A percentile compares a stretch with the other conserved stretches of the same genome.
Conservation (phyloP, 208 protist genomes). For the Leptomonas pyrrhocoris region DNA sequence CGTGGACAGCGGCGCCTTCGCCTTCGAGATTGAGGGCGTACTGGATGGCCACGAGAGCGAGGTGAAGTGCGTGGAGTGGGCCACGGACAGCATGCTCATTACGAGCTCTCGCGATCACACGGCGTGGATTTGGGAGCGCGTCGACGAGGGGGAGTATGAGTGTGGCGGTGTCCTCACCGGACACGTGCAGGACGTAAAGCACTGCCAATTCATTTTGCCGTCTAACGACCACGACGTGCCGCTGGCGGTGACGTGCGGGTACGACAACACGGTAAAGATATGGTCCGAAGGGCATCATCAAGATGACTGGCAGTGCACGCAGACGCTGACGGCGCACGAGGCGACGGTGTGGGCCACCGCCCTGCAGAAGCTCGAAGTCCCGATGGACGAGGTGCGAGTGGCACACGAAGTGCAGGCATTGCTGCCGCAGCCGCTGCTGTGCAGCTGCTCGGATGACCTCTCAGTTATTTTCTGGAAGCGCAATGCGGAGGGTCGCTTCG, state of each 20-base stretch:
- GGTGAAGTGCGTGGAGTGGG: constrained; percentile 90
- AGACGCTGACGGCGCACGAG: constrained; percentile 71
- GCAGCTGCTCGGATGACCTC: constrained; percentile 79
- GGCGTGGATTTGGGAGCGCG: constrained; percentile 92
- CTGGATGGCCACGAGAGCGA: constrained; percentile 93
- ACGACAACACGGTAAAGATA: constrained; percentile 83
- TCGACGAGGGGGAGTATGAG: constrained; percentile 88
- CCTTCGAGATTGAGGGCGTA: constrained; percentile 76
- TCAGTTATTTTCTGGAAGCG: constrained; percentile 71
- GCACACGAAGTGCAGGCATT: constrained; percentile 16
- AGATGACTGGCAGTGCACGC: constrained; percentile 91
- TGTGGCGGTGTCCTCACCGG: constrained; percentile 87
- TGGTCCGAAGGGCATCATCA: constrained; percentile 74
- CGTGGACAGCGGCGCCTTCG: constrained; percentile 29
- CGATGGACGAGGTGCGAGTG: constrained; percentile 40
- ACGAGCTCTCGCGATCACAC: constrained; percentile 90
- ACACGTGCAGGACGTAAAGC: constrained; percentile 92
- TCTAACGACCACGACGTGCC: constrained; percentile 55
- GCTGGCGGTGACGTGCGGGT: constrained; percentile 76
- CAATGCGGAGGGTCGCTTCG: constrained; percentile 44
- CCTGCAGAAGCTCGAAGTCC: constrained; percentile 65
- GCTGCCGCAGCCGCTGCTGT: constrained; percentile 59
- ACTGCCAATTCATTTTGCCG: constrained; percentile 77
- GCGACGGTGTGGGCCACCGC: constrained; percentile 86
- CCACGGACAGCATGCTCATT: constrained; percentile 76